These are phyloP conservation scores for Pythium pectinolyticum DNA, from an alignment of 352 stramenopile genomes.

Conservation along the genomic window DNA sequence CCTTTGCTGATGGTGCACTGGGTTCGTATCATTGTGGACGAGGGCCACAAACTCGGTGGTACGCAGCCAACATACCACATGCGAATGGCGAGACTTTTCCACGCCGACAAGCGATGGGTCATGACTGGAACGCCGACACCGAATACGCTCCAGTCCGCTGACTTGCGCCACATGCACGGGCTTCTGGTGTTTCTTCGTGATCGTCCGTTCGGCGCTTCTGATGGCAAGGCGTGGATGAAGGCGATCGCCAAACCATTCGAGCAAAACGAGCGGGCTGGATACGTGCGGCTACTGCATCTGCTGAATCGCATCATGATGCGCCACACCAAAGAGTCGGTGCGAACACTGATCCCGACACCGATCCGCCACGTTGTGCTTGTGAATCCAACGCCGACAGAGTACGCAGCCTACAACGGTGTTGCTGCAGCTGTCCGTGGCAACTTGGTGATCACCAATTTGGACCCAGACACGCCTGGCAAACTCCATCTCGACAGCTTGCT, in stretches of 20 bases:
- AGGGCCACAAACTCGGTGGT: slow-evolving; percentile 93
- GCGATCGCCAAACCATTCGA: slow-evolving; percentile 78
- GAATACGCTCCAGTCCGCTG: slow-evolving; percentile 81
- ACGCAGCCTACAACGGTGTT: slow-evolving; percentile 73
- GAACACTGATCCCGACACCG: slow-evolving; percentile 42
- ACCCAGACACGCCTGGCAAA: slow-evolving; percentile 55
- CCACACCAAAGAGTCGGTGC: slow-evolving; percentile 93
- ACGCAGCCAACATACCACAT: slow-evolving; percentile 67
- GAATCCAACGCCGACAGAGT: slow-evolving; percentile 67
- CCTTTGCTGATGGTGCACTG: slow-evolving; percentile 67
- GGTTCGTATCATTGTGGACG: slow-evolving; percentile 94
- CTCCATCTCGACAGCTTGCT: slow-evolving; percentile 71
- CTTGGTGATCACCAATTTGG: slow-evolving; percentile 76
- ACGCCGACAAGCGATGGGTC: slow-evolving; percentile 90
- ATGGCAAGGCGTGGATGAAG: slow-evolving; percentile 77
- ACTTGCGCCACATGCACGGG: slow-evolving; percentile 89
- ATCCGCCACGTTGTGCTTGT: slow-evolving; percentile 42
- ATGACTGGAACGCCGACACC: slow-evolving; percentile 97
- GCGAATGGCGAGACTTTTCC: slow-evolving; percentile 78
- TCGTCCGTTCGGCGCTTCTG: slow-evolving; percentile 70
- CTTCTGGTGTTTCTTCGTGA: slow-evolving; percentile 92
- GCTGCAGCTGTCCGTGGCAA: slow-evolving; percentile 63
- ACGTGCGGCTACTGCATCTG: slow-evolving; percentile 77
- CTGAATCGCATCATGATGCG: slow-evolving; percentile 93
- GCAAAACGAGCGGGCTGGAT: slow-evolving; percentile 48